These are phyloP conservation scores for Penicillium sp. DNA, from an alignment of 2,329 filamentous ascomycete species.

Conservation along the genomic window DNA sequence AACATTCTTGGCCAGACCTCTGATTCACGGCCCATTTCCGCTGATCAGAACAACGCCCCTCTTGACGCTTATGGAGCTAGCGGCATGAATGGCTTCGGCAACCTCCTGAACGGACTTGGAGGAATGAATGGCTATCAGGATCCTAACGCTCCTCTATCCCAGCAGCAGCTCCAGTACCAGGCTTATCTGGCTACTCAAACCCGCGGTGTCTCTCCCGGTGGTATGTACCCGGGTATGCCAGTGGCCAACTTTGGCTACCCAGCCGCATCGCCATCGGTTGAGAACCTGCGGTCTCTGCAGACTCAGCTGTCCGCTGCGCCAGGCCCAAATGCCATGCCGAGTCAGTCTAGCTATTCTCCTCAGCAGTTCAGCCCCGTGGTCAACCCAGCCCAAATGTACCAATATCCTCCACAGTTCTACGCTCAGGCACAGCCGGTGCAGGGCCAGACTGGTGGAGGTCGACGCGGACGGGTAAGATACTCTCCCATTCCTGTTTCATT, in stretches of 20 bases:
- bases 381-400: conserved; percentile 52
- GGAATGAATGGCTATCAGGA: conserved; percentile 42
- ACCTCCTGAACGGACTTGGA: conserved; percentile 35
- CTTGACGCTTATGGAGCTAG: conserved; percentile 47
- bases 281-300: conserved; percentile 47
- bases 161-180: conserved; percentile 62
- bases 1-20: conserved; percentile 41
- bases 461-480: conserved; percentile 58
- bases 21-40: conserved; percentile 44
- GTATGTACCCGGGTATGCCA: conserved; percentile 53
- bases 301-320: conserved; percentile 43
- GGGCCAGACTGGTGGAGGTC: conserved; percentile 52
- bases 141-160: conserved; percentile 46
- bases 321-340: conserved; percentile 50
- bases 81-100: conserved; percentile 37
- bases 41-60: conserved; percentile 39
- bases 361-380: conserved; percentile 52
- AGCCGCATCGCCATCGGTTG: conserved; percentile 45
- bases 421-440: conserved; percentile 49
- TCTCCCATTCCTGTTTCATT: conserved; percentile 1
- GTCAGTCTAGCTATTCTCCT: conserved; percentile 51
- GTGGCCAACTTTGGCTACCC: conserved; percentile 49
- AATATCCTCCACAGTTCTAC: conserved; percentile 58
- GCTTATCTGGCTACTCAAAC: conserved; percentile 54
- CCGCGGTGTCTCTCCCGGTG: conserved; percentile 47